Base-by-base conservation (phyloP, 148 eudicot species). In the Mesembryanthemum crystallinum region DNA sequence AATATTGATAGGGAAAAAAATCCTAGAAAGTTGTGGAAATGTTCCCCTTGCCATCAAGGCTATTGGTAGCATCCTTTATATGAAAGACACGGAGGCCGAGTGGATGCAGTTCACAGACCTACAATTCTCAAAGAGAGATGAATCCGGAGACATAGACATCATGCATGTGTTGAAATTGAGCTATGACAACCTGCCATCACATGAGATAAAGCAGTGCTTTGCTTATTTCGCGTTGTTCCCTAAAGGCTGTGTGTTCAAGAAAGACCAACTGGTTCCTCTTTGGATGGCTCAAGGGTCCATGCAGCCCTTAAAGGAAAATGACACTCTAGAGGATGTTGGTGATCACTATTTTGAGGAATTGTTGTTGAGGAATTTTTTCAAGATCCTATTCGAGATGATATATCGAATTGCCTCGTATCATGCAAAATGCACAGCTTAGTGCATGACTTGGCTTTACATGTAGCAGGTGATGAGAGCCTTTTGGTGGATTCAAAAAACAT, bases 271-370 rank as follows among this genome's bases (percentile, higher is more conserved):
- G 55, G 37, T 45, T 42, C 20, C 29, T 14, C 71, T 42, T 23
- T 67, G 71, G 71, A 43, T 67, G 71, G 71, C 71, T 67, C 71
- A 67, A 43, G 55, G 71, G 27, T 67, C 23, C 17, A 67, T 67
- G 12, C 0, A 67, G 55, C 55, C 55, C 11, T 12, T 23, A 67
- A 6, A 43, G 8, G 27, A 43, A 25, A 17, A 25, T 15, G 29
- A 67, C 9, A 45, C 18, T 39, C 42, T 25, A 23, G 55, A 67
- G 55, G 49, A 42, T 45, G 32, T 45, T 11, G 55, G 71, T 6
- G 54, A 67, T 42, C 45, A n/a, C 1, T 32, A 66, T 23, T 66
- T 66, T 20, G 21, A 32, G 71, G 71, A 67, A 45, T 67, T 67
- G 12, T 24, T 45, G 32, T 2, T 12, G n/a, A 67, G 54, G 37